Conservation (phyloP, 2,329 filamentous ascomycete genomes). For the Metarhizium sp. region DNA sequence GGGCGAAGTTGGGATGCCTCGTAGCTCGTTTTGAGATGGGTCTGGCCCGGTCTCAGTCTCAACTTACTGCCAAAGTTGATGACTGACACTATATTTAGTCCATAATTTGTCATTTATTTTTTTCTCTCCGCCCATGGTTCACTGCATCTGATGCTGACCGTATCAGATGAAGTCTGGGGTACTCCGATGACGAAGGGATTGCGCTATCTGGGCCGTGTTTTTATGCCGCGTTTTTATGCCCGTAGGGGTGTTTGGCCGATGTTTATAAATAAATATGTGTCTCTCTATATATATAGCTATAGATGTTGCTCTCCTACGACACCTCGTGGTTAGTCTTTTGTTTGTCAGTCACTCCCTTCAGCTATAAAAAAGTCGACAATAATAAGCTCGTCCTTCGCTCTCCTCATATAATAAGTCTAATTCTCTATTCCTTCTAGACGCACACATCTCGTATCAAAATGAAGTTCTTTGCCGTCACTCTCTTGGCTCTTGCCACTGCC, state of each 20-base stretch:
- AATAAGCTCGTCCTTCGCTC: neutral
- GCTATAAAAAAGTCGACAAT: neutral
- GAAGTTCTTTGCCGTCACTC: constrained; percentile 39
- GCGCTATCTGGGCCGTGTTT: too few species aligned
- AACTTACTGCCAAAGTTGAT: too few species aligned
- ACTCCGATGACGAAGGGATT: too few species aligned
- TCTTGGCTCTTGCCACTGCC: constrained; percentile 37
- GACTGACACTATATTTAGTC: too few species aligned
- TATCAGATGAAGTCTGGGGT: neutral
- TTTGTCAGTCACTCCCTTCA: neutral
- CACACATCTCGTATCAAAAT: constrained; percentile 28
- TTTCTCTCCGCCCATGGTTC: too few species aligned
- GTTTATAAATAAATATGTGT: too few species aligned
- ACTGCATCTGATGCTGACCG: neutral
- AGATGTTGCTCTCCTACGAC: neutral
- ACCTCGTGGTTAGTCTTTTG: neutral
- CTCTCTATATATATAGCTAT: too few species aligned
- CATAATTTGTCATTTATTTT: too few species aligned
- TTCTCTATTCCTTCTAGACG: too few species aligned
- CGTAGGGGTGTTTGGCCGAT: too few species aligned
- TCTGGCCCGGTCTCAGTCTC: neutral
- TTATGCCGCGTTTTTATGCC: too few species aligned
- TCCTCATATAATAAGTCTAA: too few species aligned
- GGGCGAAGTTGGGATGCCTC: neutral
- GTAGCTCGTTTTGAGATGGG: neutral